Conservation (phyloP, 2,329 filamentous ascomycete species). For the Penicillium sp. region DNA sequence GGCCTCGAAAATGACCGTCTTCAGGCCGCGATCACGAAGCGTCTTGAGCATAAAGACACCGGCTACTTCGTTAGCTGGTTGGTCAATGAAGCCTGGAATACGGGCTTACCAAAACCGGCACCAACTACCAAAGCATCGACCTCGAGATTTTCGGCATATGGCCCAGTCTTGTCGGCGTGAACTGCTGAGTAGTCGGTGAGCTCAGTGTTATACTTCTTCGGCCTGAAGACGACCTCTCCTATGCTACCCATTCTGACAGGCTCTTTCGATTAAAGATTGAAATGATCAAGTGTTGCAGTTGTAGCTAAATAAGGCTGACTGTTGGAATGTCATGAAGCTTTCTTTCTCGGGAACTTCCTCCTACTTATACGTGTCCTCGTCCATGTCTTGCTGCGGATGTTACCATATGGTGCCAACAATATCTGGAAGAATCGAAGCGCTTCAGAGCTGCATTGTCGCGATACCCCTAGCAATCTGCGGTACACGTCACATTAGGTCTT, state of each 20-base stretch:
- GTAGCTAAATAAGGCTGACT: neutral
- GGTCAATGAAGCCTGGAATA: neutral
- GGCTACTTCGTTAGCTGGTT: conserved; percentile 67
- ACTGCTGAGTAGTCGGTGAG: conserved; percentile 11
- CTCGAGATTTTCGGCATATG: conserved; percentile 20
- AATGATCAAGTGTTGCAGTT: neutral
- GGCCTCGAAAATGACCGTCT: conserved; percentile 54
- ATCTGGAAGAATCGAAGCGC: neutral
- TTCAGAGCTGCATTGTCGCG: neutral
- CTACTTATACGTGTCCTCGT: neutral
- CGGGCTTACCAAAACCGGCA: conserved; percentile 26
- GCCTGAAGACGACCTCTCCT: neutral
- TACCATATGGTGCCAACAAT: neutral
- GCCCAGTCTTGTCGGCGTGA: conserved; percentile 13
- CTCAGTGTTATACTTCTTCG: conserved; percentile 15
- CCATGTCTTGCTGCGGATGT: neutral
- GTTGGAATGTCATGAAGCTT: neutral
- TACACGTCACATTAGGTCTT: neutral
- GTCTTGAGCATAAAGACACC: conserved; percentile 14
- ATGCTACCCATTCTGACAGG: conserved; percentile 3
- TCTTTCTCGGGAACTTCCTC: neutral
- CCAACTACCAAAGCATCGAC: conserved; percentile 34
- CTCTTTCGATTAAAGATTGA: neutral
- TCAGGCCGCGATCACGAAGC: conserved; percentile 40
- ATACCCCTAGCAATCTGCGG: neutral